These are phyloP conservation scores for Pleurotus sapidus DNA, from an alignment of 768 basidiomycete species.

Conservation along the genomic window DNA sequence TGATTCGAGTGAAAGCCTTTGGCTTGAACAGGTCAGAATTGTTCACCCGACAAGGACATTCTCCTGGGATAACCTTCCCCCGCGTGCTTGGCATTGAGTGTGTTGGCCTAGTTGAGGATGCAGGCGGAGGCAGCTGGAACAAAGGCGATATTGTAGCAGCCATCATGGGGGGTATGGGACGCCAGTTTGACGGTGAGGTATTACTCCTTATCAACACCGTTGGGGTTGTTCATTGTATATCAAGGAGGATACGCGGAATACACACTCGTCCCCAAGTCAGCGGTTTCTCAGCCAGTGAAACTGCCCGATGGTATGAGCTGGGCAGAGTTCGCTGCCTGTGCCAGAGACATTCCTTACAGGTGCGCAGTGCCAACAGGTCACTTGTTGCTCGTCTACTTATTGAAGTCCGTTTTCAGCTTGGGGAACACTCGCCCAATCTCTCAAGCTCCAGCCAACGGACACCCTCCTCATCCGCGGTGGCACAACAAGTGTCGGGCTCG, in stretches of 20 bases:
- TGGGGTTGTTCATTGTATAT: neutral
- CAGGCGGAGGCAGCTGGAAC: constrained; percentile 20
- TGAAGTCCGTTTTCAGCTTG: constrained; percentile 10
- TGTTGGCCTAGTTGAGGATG: constrained; percentile 23
- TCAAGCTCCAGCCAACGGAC: constrained; percentile 14
- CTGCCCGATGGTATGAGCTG: constrained; percentile 17
- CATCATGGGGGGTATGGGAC: constrained; percentile 23
- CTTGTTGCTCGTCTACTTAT: neutral
- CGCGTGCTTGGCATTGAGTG: constrained; percentile 20
- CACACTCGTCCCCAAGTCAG: constrained; percentile 19
- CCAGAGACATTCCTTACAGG: constrained; percentile 24
- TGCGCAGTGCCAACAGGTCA: neutral
- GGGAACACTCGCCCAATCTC: constrained; percentile 13
- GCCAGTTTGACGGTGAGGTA: constrained; percentile 18
- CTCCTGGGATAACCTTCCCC: constrained; percentile 19
- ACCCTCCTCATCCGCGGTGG: constrained; percentile 22
- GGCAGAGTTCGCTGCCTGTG: constrained; percentile 20
- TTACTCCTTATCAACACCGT: neutral
- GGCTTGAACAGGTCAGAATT: constrained; percentile 10
- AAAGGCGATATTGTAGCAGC: constrained; percentile 20
- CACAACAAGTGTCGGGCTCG: constrained; percentile 21
- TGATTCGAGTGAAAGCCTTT: constrained; percentile 20
- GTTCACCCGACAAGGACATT: constrained; percentile 14
- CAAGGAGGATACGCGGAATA: constrained; percentile 23
- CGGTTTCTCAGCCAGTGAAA: constrained; percentile 18